Base-by-base conservation (phyloP, 768 basidiomycete species). In the Naematelia aurantialba region DNA sequence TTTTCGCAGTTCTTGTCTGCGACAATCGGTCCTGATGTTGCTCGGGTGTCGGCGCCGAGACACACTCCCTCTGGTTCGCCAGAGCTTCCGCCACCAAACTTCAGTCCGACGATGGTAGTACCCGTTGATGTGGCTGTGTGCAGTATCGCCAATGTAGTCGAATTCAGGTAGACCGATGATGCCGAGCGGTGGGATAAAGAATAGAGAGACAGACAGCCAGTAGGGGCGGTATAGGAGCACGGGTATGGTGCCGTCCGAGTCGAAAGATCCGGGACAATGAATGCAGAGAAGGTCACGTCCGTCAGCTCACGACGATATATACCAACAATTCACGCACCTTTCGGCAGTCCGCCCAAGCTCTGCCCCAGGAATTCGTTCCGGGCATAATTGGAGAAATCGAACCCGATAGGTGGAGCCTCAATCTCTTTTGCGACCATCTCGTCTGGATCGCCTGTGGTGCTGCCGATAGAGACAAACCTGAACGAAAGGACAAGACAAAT, bases 1-100 rank as follows among this genome's bases (percentile, higher is more conserved):
- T 99, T 99, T 81, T 98, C 96, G 79, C 96, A 99, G 80, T 99
- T 99, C 84, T 99, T 98, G 81, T 98, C 94, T 0, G 91, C 91
- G 25, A 99, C 90, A 65, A 98, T 97, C 22, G 84, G 83, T 0
- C 94, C 96, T 61, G 87, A 89, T 0, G 96, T 98, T 3, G 96
- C 93, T 68, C 94, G 83, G 0, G 96, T 99, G 78, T 98, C 96
- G 13, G 96, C 96, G 47, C 94, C 96, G 4, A 99, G 83, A 17
- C 94, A 84, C 66, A 99, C 86, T 4, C 96, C 96, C 72, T 90
- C 89, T 66, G 86, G 87, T 58, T 75, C 76, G 14, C 76, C 78
- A 13, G 71, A 71, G 26, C 71, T 67, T 25, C 76, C 75, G 27
- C 76, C 75, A 8, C 78, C 78, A 78, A 88, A 97, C 56, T 96